A percentile compares a stretch with the other conserved stretches of the same genome.
Conservation (phyloP, 1,139 yeast species). For the Meyerozyma elateridarum region DNA sequence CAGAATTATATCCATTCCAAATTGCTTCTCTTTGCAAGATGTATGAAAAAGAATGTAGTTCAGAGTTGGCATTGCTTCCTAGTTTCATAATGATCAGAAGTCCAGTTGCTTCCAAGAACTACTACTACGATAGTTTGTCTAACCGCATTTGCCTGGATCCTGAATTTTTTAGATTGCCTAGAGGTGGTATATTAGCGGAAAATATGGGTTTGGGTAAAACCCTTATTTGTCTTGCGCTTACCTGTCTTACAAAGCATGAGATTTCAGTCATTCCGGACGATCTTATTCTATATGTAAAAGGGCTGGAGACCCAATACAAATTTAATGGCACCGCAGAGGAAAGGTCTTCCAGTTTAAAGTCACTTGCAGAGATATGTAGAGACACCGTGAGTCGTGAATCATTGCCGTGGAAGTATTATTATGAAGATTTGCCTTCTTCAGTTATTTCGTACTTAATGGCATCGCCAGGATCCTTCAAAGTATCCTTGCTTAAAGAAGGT, state of each 20-base stretch:
- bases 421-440: constrained; percentile 38
- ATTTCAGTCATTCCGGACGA: constrained; percentile 42
- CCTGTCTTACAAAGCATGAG: constrained; percentile 53
- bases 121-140: constrained; percentile 32
- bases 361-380: constrained; percentile 41
- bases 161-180: constrained; percentile 39
- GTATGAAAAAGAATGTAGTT: constrained; percentile 47
- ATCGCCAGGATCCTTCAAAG: constrained; percentile 43
- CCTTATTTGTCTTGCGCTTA: constrained; percentile 56
- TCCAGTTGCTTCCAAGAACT: constrained; percentile 7
- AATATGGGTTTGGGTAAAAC: constrained; percentile 80
- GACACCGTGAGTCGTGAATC: constrained; percentile 40
- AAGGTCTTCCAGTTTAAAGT: constrained; percentile 9
- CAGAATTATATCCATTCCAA: constrained; percentile 54
- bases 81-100: constrained; percentile 27
- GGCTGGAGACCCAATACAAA: constrained; percentile 7
- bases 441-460: constrained; percentile 30
- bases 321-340: background rate
- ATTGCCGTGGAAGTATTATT: constrained; percentile 53
- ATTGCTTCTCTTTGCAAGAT: constrained; percentile 53
- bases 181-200: constrained; percentile 70
- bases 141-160: constrained; percentile 29
- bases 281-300: constrained; percentile 14
- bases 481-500: constrained; percentile 21
- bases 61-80: constrained; percentile 37